Evolutionary conservation across 2,329 filamentous ascomycete species (phyloP), one percentile per base, ranked within the genome.

Genomic region (Rhinocladiella similis): DNA sequence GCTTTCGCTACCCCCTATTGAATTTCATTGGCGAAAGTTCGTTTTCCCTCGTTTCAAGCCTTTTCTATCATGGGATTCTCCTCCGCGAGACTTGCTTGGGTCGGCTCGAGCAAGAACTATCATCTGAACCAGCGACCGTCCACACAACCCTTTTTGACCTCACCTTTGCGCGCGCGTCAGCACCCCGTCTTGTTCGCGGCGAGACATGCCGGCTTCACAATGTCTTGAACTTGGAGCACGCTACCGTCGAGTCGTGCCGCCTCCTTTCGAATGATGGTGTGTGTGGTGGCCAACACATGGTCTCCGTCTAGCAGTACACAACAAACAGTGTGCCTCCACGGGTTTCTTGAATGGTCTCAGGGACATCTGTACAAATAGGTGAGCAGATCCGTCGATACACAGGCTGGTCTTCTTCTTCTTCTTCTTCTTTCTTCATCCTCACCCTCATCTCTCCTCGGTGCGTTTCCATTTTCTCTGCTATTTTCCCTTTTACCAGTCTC

Each of bases 381-480:
- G 29, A 33, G 39, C 3, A 45, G 18, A 35, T 52, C 5, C 41
- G 35, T 18, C 25, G 12, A 16, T 10, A 51, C 41, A 35, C 10
- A 19, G 25, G 27, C 39, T 18, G 49, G 18, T 36, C 35, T 41
- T 51, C 25, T 18, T 47, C 22, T 20, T 27, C 20, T 22, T 36
- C 35, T 41, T 51, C 25, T 18, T 47, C 22, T 20, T 27, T 33
- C 36, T 47, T 43, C 25, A 38, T 36, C 36, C 42, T 33, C 29
- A 41, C 38, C 47, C 47, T 51, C 27, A 14, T 52, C 39, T 18
- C 36, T 48, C 46, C 25, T 50, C 29, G 29, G 29, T 14, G 49
- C 75, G 71, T 66, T 73, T 70, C 73, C 67, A 66, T 70, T 12
- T 69, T 12, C 29, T 70, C 59, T 61, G 68, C 69, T 74, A 66